phyloP scores from a whole-genome alignment of 75 land plant genomes.

The Cunninghamia lanceolata region DNA sequence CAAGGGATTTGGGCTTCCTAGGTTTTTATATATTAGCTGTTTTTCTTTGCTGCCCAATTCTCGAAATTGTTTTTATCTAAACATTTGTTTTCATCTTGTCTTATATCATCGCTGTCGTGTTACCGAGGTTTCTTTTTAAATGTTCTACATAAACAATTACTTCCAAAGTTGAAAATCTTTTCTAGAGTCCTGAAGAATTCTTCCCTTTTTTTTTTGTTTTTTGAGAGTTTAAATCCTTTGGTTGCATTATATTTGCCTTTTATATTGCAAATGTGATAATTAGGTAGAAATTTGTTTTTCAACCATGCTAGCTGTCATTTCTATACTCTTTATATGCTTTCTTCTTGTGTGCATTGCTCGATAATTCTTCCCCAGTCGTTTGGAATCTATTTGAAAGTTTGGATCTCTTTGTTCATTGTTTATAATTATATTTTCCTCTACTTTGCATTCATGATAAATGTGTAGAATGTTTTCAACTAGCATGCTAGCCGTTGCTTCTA shows the following conservation, averaged over 20 bases:
- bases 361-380: neutral
- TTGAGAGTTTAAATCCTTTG: neutral
- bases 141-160: too few relatives aligned
- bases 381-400: neutral
- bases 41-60: too few relatives aligned
- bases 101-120: neutral
- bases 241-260: neutral
- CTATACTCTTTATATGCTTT: neutral
- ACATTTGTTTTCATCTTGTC: neutral
- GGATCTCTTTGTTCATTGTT: neutral
- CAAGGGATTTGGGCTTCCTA: too few relatives aligned
- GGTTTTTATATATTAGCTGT: too few relatives aligned
- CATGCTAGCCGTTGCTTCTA: neutral
- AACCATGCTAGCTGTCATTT: neutral
- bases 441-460: neutral
- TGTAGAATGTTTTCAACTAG: neutral
- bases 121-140: neutral
- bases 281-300: neutral
- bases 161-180: neutral
- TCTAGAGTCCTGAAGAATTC: neutral
- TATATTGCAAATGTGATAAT: neutral
- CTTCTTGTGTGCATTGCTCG: neutral
- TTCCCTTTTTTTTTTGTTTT: neutral
- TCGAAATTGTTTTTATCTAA: too few relatives aligned
- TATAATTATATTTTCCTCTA: neutral